Base-by-base conservation (phyloP, 2,329 filamentous ascomycete genomes). In the Talaromyces sp. region DNA sequence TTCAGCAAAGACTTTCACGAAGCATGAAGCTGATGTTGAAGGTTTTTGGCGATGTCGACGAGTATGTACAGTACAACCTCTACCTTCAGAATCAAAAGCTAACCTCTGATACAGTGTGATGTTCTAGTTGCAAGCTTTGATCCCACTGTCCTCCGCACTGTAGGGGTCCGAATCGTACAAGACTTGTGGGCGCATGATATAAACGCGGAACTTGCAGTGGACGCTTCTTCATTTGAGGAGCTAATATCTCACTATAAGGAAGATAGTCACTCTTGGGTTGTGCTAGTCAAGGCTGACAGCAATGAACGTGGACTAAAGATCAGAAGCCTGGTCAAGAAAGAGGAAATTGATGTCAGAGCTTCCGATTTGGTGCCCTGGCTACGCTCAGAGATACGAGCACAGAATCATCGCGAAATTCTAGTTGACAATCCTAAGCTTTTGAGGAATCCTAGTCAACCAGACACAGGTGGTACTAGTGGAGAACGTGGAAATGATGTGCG, bases 91-190 rank as follows among this genome's bases (percentile, higher is more conserved):
- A 6, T 13, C 16, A n/a, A 31, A 68, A 59, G 47, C 64, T 67
- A 27, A 73, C 24, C 11, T 35, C 68, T 73, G 5, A 6, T 13
- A 45, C 71, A 92, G 83, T 97, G 93, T 72, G 93, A 98, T 75
- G 91, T 95, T 14, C 86, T 98, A 3, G 88, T 99, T 43, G 91
- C 93, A 11, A 94, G 92, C 71, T 96, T 96, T 71, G 93, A 97
- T 72, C 81, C 89, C 0, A 84, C 87, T 3, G 85, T 92, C 3
- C 84, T 97, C 13, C 88, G 91, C 45, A 90, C 89, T 0, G 84
- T 85, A 0, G 93, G 93, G 1, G 82, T 97, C 27, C 89, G 91
- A 69, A 83, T 97, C 48, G 81, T 97, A 9, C 87, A 90, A 65
- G 86, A 85, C 31, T 84, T 99, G 3, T 98, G 95, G 89, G 83